Conservation (phyloP, 108 stramenopile species). For the Discostella pseudostelligera region DNA sequence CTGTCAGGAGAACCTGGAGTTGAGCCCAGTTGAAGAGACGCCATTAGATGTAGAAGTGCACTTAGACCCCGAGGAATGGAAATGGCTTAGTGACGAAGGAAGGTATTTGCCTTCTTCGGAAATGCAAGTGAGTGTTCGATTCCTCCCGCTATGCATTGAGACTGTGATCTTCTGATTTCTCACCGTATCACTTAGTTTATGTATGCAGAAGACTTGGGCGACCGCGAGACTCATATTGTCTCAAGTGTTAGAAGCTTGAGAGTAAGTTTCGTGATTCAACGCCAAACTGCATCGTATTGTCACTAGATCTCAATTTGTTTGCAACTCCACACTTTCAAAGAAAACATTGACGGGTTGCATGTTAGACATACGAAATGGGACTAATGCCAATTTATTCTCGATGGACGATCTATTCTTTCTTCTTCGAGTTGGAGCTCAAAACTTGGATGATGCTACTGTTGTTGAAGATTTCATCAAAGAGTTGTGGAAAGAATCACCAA, state of each 20-base stretch:
- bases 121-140: slow-evolving; percentile 31
- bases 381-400: slow-evolving; percentile 40
- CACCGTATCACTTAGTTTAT: slow-evolving; percentile 37
- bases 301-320: background rate
- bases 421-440: slow-evolving; percentile 46
- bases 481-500: slow-evolving; percentile 60
- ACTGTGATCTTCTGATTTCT: background rate
- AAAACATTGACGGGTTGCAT: slow-evolving; percentile 29
- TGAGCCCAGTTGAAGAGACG: slow-evolving; percentile 38
- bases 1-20: slow-evolving; percentile 73
- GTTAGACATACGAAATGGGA: slow-evolving; percentile 22
- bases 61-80: slow-evolving; percentile 56
- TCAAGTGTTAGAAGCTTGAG: slow-evolving; percentile 13
- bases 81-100: slow-evolving; percentile 26
- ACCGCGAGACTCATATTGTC: slow-evolving; percentile 25
- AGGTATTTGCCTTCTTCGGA: slow-evolving; percentile 48
- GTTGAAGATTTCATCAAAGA: slow-evolving; percentile 70
- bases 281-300: background rate
- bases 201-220: slow-evolving; percentile 55
- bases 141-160: background rate
- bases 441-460: slow-evolving; percentile 49
- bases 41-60: slow-evolving; percentile 61
- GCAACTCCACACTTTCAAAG: slow-evolving; percentile 12
- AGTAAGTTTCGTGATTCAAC: slow-evolving; percentile 7
- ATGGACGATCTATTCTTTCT: slow-evolving; percentile 51